Evolutionary conservation across 2,329 filamentous ascomycete species (phyloP), one percentile per base, ranked within the genome.

Genomic region (Xylaria sp.): DNA sequence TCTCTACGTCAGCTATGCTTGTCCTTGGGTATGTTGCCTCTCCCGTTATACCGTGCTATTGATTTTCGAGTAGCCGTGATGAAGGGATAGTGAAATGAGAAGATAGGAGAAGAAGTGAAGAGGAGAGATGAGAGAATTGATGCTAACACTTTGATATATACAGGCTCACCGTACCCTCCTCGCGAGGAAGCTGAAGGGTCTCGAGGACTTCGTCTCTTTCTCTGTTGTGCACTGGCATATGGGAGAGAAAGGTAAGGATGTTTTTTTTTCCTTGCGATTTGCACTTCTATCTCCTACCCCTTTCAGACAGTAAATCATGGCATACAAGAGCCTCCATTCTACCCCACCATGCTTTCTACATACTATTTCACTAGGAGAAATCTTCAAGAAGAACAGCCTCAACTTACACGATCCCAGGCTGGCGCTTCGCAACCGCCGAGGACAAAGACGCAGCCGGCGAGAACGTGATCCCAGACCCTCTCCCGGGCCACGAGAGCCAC

Each of bases 161-260:
- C 24, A 83, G 82, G 94, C 95, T 4, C 93, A 93, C 77, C 90
- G 96, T 51, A 91, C 93, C 0, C 85, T 98, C 72, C 97, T 98
- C 73, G 92, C 92, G 2, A 88, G 95, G 67, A 91, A 93, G 79
- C 86, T 99, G 76, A 99, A 98, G 84, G 96, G 95, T 0, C 86
- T 99, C 0, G 92, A 98, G 75, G 91, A 97, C 65, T 86, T 96
- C 72, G 90, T 99, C 73, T 85, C 86, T 21, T 88, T 85, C 73
- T 96, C 93, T 0, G 89, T 88, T n/a, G 94, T 98, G 61, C 94
- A 98, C 81, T 98, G 94, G 95, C 91, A 97, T 75, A 89, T 98
- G 83, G 85, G 80, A 32, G 78, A 89, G 54, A 83, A 85, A 36
- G 89, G 81, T 82, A 72, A n/a, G 76, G 75, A 42, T 30, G n/a